Evolutionary conservation across 495 filamentous ascomycete species (phyloP), one percentile per base, ranked within the genome.

Genomic region (Trichoderma virens): DNA sequence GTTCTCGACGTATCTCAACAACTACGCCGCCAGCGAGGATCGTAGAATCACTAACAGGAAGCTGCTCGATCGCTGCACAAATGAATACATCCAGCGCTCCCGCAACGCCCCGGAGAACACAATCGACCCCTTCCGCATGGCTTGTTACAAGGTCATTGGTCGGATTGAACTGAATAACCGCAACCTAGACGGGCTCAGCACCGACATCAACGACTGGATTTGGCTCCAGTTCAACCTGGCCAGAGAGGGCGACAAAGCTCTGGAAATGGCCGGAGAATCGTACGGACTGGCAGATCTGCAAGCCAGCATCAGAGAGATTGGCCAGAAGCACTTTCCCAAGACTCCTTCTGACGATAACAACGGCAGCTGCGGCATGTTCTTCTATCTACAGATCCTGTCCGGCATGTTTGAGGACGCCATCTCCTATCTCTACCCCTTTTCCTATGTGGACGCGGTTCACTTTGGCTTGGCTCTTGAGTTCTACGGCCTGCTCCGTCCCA

Each of bases 331-430:
- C 69, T 98, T 98, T 73, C 80, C 83, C 45, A 79, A 80, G 60
- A 88, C 88, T 61, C 86, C 86, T 13, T 79, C 82, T 65, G 79
- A 82, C 43, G 88, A 91, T 62, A 83, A 82, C 27, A 85, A 86
- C 64, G 89, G 89, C 59, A 87, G 86, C 64, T 93, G 91, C 69
- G 93, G 90, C 70, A 90, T 92, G 66, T 97, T 86, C 76, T 98
- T 99, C 78, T 89, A 92, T 72, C 83, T 98, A 61, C 89, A 96
- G 71, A 83, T 97, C 45, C 79, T 97, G 62, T 87, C 88, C 60
- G 94, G 94, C 68, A 89, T 97, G 87, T 99, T 96, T 70, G 94
- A 99, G 78, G 89, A 93, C 70, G 94, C 93, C 13, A 83, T 98
- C 63, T 84, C 88, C 20, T 97, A 93, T 75, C 82, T 99, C 38